Base-by-base conservation (phyloP, 1,284 basidiomycete genomes). In the Ganoderma meredithae region DNA sequence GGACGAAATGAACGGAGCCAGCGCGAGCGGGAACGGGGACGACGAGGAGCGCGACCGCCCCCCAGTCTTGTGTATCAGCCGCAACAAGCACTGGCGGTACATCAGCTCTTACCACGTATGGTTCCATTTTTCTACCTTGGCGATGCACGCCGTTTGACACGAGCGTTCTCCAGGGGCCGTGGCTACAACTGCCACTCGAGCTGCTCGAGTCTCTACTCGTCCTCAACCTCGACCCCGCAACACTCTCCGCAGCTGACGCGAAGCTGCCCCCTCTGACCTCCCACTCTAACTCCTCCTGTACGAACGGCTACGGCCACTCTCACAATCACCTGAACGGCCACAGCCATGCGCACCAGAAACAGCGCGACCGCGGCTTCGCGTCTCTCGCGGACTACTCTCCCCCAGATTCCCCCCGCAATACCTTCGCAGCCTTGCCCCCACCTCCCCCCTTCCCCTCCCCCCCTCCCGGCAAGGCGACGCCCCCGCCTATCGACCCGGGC, bases 41-140 rank as follows among this genome's bases (percentile, higher is more conserved):
- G 73, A 80, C 40, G 76, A 79, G 25, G 84, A 82, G 9, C 71
- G 78, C 61, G 79, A 80, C 41, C 81, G 80, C 65, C 87, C 87
- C 19, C 83, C 88, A 1, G 87, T 92, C 44, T 84, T 94, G 4
- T 92, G 90, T 76, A 94, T 94, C 73, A 93, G 91, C 81, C 87
- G 92, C 72, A 94, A 94, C 81, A 95, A 95, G 77, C 93, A 95
- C 75, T 94, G 93, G 93, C 86, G 89, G 39, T 94, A 95, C 75
- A 94, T 95, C 79, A 93, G 91, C 78, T 94, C 93, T 31, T 95
- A 94, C 78, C 93, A 95, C 79, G 93, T 94, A 81, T 67, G 90
- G 88, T 49, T 17, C 36, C 41, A 10, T 44, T 40, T 31, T 40
- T 62, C 9, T 43, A 2, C 9, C 44, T 49, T 49, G 41, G 7